Percentiles rank a stretch among this genome's conserved stretches.
These are phyloP conservation scores for Penicillium canescens DNA, from an alignment of 495 filamentous ascomycete genomes.

Conservation along the genomic window DNA sequence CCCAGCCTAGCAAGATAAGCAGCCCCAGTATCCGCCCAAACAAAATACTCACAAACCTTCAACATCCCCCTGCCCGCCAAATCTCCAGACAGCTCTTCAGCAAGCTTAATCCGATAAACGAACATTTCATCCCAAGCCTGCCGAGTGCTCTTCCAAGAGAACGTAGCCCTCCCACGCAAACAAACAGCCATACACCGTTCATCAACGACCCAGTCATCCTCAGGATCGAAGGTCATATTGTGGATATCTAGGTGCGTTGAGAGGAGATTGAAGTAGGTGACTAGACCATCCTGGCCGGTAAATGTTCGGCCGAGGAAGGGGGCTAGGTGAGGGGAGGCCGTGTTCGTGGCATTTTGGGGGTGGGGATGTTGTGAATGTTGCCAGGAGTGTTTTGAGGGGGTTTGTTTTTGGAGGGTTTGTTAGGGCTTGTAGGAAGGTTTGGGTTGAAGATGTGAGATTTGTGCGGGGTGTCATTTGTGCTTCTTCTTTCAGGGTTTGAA, in stretches of 20 bases:
- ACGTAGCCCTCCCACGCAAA: conserved; percentile 50
- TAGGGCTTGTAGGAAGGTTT: conserved; percentile 49
- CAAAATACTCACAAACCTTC: conserved; percentile 52
- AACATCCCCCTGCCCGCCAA: conserved; percentile 12
- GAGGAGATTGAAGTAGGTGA: conserved; percentile 50
- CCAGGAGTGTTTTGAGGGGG: conserved; percentile 33
- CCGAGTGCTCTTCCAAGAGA: conserved; percentile 49
- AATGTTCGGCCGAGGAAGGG: conserved; percentile 62
- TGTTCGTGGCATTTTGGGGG: conserved; percentile 52
- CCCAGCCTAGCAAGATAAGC: conserved; percentile 58
- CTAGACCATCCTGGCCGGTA: conserved; percentile 45
- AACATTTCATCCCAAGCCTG: conserved; percentile 62
- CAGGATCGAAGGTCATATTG: conserved; percentile 50
- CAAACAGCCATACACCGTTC: conserved; percentile 39
- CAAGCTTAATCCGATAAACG: conserved; percentile 53
- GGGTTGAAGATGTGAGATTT: conserved; percentile 42
- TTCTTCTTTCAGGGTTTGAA: not conserved
- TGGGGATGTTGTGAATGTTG: conserved; percentile 49
- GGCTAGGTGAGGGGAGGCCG: conserved; percentile 58
- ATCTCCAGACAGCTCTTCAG: conserved; percentile 24
- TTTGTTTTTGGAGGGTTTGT: conserved; percentile 26
- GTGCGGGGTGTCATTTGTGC: conserved; percentile 28
- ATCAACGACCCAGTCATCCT: conserved; percentile 53
- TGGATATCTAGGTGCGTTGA: conserved; percentile 39
- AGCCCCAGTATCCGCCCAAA: conserved; percentile 68